Evolutionary conservation across 2,329 filamentous ascomycete species (phyloP), one percentile per base, ranked within the genome.

Genomic region (Diaporthe citriasiana): DNA sequence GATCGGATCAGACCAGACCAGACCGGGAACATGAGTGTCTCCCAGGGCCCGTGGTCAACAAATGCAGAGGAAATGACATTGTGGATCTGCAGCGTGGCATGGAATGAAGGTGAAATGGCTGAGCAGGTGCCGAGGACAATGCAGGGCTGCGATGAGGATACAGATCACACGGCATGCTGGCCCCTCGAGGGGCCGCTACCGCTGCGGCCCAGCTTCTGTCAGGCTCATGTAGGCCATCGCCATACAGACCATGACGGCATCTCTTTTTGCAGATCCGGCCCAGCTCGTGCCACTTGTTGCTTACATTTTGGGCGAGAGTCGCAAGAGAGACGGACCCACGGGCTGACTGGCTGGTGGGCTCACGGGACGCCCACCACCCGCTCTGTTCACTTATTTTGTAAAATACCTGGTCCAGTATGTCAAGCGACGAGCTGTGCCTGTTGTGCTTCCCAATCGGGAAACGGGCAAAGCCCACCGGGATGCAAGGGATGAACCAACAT

Each of bases 41-140:
- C 30, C 42, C 27, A 25, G 30, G 45, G 45, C 60, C 60, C 63
- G 63, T 51, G 47, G 47, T 40, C 47, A 68, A 68, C 63, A 68
- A 53, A 68, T 68, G 63, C 47, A 68, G 45, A 68, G 63, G 63
- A 68, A 68, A 68, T 68, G 63, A 68, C 63, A 13, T 50, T 33
- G 47, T 68, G 63, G 63, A 40, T 68, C 63, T 68, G 47, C 63
- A 53, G 45, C 63, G 63, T 47, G 33, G 47, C 63, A 68, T 38
- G 63, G 63, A 68, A 68, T 68, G 63, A 68, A 53, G 63, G 63
- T 68, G 13, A 68, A 45, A 68, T 53, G 45, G 63, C 63, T 53
- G 47, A 22, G n/a, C 63, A 50, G 33, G n/a, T 51, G 60, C 45
- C 60, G 63, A 68, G 47, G 63, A 53, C 63, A 68, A 68, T 68